phyloP scores from a whole-genome alignment of 495 filamentous ascomycete species.

The Usnea hakonensis region DNA sequence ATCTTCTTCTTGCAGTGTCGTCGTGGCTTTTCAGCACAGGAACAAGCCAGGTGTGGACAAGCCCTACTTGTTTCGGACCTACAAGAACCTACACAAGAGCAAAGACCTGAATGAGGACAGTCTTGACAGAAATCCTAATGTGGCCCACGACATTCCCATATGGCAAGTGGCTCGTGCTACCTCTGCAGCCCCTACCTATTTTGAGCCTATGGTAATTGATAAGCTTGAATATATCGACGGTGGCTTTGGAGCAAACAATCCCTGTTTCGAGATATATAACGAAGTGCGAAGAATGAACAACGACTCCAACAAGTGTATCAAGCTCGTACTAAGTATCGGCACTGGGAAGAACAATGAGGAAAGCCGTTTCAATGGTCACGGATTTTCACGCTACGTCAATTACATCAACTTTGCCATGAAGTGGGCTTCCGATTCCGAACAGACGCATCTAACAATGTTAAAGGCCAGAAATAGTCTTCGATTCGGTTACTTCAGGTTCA shows the following conservation, averaged over 20 bases:
- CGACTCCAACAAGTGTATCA: conserved; percentile 8
- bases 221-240: conserved; percentile 22
- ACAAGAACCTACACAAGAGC: conserved; percentile 17
- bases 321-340: conserved; percentile 28
- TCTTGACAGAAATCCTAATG: conserved; percentile 22
- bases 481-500: conserved; percentile 39
- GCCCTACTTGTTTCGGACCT: conserved; percentile 19
- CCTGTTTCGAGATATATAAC: conserved; percentile 22
- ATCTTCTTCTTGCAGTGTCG: too few relatives aligned
- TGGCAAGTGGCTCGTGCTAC: conserved; percentile 48
- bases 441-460: conserved; percentile 11
- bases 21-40: conserved; percentile 16
- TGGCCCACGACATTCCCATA: conserved; percentile 31
- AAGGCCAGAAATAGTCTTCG: not conserved
- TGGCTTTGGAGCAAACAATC: conserved; percentile 30
- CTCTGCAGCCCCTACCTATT: conserved; percentile 45
- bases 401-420: conserved; percentile 16
- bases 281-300: conserved; percentile 24
- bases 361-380: conserved; percentile 8
- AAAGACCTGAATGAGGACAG: not conserved
- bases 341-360: conserved; percentile 21
- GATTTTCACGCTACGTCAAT: conserved; percentile 9
- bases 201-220: conserved; percentile 33
- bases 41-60: not conserved
- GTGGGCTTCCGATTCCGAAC: conserved; percentile 17